Conservation (phyloP, 169 alveolate genomes). For the Hammondia hammondi region DNA sequence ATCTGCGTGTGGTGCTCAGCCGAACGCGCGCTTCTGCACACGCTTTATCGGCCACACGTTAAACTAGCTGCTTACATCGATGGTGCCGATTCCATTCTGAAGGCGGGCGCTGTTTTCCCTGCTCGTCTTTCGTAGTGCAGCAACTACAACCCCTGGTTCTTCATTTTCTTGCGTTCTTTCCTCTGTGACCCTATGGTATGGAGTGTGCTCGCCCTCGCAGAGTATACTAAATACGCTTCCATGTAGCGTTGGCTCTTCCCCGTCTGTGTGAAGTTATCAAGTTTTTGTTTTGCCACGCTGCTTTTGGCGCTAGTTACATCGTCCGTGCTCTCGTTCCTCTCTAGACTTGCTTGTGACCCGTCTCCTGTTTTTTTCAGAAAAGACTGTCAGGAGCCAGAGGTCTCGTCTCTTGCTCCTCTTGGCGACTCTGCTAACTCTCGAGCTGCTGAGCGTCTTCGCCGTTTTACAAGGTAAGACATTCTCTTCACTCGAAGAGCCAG, state of each 20-base stretch:
- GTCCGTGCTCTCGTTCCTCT: neutral
- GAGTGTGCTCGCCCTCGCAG: too few species aligned
- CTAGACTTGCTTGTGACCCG: neutral
- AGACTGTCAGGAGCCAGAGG: neutral
- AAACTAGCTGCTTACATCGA: constrained; percentile 21
- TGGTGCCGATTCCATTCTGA: neutral
- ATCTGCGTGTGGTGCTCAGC: constrained; percentile 2
- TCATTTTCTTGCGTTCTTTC: too few species aligned
- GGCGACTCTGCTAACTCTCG: neutral
- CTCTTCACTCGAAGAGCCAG: too few species aligned
- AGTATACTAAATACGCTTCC: neutral
- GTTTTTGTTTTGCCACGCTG: neutral
- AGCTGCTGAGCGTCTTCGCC: neutral
- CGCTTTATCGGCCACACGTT: constrained; percentile 3
- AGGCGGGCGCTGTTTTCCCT: neutral
- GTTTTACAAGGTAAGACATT: constrained; percentile 1
- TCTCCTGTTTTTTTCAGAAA: neutral
- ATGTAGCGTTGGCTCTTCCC: neutral
- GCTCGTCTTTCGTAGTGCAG: neutral
- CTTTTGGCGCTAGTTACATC: neutral
- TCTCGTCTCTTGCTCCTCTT: constrained; percentile 27
- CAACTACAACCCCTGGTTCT: neutral
- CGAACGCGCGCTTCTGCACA: neutral
- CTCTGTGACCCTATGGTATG: too few species aligned
- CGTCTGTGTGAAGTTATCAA: neutral